A percentile compares a stretch with the other conserved stretches of the same genome.
Evolutionary conservation across 306 rosid genomes (phyloP).

Genomic region (Chamaecrista fasciculata): DNA sequence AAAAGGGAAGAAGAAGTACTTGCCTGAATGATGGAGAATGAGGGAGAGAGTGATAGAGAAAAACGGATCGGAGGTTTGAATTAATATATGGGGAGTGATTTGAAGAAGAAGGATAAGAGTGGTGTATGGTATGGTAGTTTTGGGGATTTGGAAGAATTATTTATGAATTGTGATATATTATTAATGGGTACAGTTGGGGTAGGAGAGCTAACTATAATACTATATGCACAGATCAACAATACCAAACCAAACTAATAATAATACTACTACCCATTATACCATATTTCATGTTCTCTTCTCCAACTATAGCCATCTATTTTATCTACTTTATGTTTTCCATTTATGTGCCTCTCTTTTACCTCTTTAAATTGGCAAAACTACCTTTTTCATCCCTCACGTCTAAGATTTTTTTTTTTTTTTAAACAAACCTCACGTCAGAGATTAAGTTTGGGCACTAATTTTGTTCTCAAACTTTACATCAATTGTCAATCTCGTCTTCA

Average conservation of each 20-base stretch:
- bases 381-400: no score
- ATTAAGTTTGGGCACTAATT: no score
- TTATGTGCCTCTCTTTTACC: no score
- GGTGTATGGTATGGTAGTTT: no score
- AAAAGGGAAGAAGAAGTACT: constrained; percentile 9
- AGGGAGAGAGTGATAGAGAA: not conserved
- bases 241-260: constrained; percentile 7
- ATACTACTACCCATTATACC: no score
- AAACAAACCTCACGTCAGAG: no score
- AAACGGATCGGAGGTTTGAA: not conserved
- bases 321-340: not conserved
- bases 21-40: not conserved
- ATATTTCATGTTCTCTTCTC: not conserved
- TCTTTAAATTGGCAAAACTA: no score
- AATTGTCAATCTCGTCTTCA: no score
- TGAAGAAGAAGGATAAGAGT: no score
- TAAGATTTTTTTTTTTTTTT: no score
- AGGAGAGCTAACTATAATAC: constrained; percentile 65
- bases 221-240: constrained; percentile 20
- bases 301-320: not conserved
- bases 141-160: constrained; percentile 27
- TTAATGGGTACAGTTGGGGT: constrained; percentile 74
- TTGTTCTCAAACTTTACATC: no score
- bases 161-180: no score
- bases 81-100: not conserved